Evolutionary conservation across 129 eudicot genomes (phyloP).

Genomic region (Saposhnikovia divaricata): DNA sequence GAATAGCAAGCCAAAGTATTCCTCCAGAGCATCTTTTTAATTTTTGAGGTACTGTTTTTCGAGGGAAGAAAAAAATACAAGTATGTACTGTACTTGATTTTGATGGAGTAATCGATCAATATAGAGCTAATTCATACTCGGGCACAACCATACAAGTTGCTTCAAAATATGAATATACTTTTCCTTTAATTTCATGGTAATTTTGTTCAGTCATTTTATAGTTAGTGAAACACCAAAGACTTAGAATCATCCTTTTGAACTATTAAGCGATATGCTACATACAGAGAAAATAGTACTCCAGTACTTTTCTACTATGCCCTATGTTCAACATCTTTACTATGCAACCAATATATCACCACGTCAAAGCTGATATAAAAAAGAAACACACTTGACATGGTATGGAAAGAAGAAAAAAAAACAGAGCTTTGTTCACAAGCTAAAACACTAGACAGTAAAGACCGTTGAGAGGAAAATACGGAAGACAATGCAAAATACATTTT

Average conservation of each 20-base stretch:
- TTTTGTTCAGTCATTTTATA: neutral
- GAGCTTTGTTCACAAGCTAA: no score
- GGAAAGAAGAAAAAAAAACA: no score
- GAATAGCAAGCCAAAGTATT: constrained; percentile 1
- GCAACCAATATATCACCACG: neutral
- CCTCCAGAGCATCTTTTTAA: neutral
- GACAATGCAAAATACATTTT: no score
- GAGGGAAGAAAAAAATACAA: neutral
- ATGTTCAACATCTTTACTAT: neutral
- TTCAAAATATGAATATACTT: neutral
- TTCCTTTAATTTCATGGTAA: neutral
- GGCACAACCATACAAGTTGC: neutral
- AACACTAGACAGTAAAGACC: no score
- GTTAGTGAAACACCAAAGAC: neutral
- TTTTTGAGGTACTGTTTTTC: neutral
- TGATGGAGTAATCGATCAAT: neutral
- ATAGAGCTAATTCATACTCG: neutral
- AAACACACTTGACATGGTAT: no score
- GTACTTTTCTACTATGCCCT: neutral
- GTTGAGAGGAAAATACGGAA: no score
- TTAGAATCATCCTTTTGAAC: neutral
- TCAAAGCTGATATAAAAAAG: neutral
- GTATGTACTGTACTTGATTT: neutral
- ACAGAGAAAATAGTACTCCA: neutral
- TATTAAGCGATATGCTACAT: neutral